These are phyloP conservation scores for Clarireedia sp. DNA, from an alignment of 2,329 filamentous ascomycete genomes.

Conservation along the genomic window DNA sequence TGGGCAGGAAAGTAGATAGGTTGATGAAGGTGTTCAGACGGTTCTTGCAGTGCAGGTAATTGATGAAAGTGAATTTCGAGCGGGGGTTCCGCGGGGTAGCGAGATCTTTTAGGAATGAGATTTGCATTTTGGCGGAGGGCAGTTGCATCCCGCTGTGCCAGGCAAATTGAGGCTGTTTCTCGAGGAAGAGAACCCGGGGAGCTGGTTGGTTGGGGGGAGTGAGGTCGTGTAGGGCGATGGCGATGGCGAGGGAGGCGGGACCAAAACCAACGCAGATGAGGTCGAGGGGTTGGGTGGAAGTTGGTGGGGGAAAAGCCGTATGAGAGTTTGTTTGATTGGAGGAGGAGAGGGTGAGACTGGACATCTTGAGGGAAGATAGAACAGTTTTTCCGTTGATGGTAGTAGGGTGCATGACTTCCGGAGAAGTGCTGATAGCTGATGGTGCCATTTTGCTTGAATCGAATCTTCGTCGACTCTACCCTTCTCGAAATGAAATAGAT, in stretches of 20 bases:
- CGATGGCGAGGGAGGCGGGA: slow-evolving; percentile 81
- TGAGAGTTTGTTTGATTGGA: background rate
- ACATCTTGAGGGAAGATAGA: background rate
- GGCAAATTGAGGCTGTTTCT: slow-evolving; percentile 74
- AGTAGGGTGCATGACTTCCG: slow-evolving; percentile 1
- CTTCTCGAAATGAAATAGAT: background rate
- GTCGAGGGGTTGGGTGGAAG: slow-evolving; percentile 61
- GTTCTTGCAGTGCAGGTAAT: slow-evolving; percentile 76
- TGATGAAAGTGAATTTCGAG: slow-evolving; percentile 90
- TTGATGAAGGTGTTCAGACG: slow-evolving; percentile 90
- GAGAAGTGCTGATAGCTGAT: slow-evolving; percentile 19
- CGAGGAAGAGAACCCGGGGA: slow-evolving; percentile 78
- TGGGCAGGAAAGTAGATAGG: slow-evolving; percentile 78
- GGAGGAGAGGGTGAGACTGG: slow-evolving; percentile 3
- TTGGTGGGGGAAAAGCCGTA: background rate
- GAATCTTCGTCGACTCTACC: background rate
- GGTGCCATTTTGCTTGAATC: slow-evolving; percentile 17
- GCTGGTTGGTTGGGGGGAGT: slow-evolving; percentile 39
- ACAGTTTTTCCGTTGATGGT: slow-evolving; percentile 3
- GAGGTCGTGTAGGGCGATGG: slow-evolving; percentile 75
- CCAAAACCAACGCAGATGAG: slow-evolving; percentile 89
- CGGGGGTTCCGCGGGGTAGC: slow-evolving; percentile 81
- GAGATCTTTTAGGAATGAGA: slow-evolving; percentile 94
- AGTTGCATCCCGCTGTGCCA: slow-evolving; percentile 97
- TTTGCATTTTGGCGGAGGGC: slow-evolving; percentile 92